phyloP scores from a whole-genome alignment of 2,329 filamentous ascomycete species.

The Talaromyces sp. region DNA sequence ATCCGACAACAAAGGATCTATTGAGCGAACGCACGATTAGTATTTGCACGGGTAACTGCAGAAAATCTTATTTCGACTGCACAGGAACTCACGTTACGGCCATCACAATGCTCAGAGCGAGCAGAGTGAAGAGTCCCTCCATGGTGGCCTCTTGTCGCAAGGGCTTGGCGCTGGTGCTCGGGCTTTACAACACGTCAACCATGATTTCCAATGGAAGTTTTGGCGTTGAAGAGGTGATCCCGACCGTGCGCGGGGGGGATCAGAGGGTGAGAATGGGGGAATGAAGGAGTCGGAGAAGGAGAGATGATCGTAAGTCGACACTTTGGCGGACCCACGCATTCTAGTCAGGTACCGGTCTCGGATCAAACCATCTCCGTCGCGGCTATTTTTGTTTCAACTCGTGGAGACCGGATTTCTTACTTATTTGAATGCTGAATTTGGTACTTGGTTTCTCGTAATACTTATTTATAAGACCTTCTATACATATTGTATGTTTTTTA shows the following conservation, averaged over 20 bases:
- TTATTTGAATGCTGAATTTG: background rate
- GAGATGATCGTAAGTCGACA: background rate
- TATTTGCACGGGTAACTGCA: too few relatives aligned
- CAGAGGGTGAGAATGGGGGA: background rate
- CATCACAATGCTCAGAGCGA: slow-evolving; percentile 67
- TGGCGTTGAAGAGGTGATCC: background rate
- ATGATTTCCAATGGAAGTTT: background rate
- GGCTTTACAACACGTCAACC: slow-evolving; percentile 31
- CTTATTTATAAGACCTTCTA: background rate
- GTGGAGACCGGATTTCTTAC: background rate
- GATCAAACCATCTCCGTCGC: slow-evolving; percentile 5
- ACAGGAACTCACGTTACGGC: slow-evolving; percentile 62
- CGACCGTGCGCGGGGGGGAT: background rate
- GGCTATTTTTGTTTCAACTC: background rate
- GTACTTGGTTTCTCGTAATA: background rate
- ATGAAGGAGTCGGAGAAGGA: background rate
- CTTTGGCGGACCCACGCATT: slow-evolving; percentile 2
- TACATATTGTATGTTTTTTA: background rate
- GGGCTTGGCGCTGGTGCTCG: slow-evolving; percentile 25
- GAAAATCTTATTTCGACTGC: too few relatives aligned
- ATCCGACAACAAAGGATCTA: slow-evolving; percentile 94
- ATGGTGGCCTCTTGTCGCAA: slow-evolving; percentile 47
- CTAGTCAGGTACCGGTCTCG: slow-evolving; percentile 6
- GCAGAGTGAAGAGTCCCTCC: slow-evolving; percentile 67
- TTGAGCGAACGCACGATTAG: background rate